phyloP scores from a whole-genome alignment of 1,284 basidiomycete species.

The Melampsora americana region DNA sequence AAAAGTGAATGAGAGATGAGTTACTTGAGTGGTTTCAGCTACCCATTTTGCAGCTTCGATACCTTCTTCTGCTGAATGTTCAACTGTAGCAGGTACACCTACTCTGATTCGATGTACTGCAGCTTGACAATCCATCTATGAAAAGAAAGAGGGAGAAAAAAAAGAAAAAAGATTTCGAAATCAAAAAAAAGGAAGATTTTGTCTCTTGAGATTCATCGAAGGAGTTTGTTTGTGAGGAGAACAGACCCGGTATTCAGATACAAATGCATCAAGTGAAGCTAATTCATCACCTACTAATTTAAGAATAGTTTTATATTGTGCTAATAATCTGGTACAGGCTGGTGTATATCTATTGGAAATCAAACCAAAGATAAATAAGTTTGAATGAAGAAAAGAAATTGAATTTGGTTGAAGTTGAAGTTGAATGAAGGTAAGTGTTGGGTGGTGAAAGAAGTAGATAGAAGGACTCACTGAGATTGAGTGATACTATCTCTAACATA shows the following conservation, averaged over 20 bases:
- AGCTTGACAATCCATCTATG: conserved; percentile 87
- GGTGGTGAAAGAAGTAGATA: too few species aligned
- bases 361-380: not conserved
- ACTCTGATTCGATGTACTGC: conserved; percentile 84
- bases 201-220: too few species aligned
- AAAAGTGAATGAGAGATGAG: conserved; percentile 48
- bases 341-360: conserved; percentile 78
- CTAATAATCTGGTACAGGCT: conserved; percentile 83
- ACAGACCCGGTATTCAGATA: conserved; percentile 79
- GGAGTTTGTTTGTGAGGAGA: too few species aligned
- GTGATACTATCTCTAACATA: conserved; percentile 90
- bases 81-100: conserved; percentile 92
- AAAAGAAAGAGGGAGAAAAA: too few species aligned
- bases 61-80: conserved; percentile 70
- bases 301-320: conserved; percentile 94
- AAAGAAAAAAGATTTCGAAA: too few species aligned
- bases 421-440: too few species aligned
- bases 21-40: conserved; percentile 93
- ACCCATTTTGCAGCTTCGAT: conserved; percentile 93
- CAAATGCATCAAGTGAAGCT: conserved; percentile 79
- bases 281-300: conserved; percentile 85
- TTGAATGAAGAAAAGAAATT: not conserved
- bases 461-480: conserved; percentile 79
- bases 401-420: too few species aligned
- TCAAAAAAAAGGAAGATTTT: too few species aligned